Percentiles rank a stretch among this genome's conserved stretches.
These are phyloP conservation scores for Tritrichomonas musculus DNA, from an alignment of 208 protist genomes.

Conservation along the genomic window DNA sequence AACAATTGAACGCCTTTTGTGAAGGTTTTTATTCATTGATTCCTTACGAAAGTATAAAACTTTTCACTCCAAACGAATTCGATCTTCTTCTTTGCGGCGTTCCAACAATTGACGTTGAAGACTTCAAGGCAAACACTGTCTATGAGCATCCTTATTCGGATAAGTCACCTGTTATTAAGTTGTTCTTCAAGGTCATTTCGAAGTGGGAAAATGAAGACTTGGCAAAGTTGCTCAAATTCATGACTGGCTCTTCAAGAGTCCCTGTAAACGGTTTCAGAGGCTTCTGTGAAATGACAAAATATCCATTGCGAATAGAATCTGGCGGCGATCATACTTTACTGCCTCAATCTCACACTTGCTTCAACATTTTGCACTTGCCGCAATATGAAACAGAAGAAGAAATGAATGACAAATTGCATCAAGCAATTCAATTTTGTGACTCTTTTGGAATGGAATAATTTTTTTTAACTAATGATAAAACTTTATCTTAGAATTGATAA, in stretches of 20 bases:
- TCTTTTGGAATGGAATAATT: too few relatives aligned
- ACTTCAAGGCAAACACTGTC: constrained; percentile 74
- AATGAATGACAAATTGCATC: too few relatives aligned
- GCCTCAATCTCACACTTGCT: too few relatives aligned
- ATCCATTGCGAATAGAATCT: too few relatives aligned
- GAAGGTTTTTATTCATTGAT: constrained; percentile 90
- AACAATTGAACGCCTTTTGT: constrained; percentile 84
- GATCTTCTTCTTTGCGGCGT: constrained; percentile 92
- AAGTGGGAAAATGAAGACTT: constrained; percentile 68
- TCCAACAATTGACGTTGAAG: constrained; percentile 87
- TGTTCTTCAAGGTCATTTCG: constrained; percentile 87
- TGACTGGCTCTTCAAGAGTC: constrained; percentile 89
- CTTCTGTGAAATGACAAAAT: constrained; percentile 48
- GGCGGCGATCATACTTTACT: too few relatives aligned
- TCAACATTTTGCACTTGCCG: too few relatives aligned
- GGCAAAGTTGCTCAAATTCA: too few relatives aligned
- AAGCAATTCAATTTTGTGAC: too few relatives aligned
- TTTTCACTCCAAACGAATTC: constrained; percentile 89
- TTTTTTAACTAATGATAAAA: too few relatives aligned
- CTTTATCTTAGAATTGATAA: too few relatives aligned
- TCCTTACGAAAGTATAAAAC: constrained; percentile 69
- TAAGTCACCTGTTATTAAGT: constrained; percentile 59
- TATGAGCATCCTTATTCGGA: constrained; percentile 59
- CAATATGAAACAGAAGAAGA: too few relatives aligned
- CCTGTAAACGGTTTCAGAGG: constrained; percentile 85